Evolutionary conservation across 2,329 filamentous ascomycete genomes (phyloP), one percentile per base, ranked within the genome.

Genomic region (Pseudomassariella vexata): DNA sequence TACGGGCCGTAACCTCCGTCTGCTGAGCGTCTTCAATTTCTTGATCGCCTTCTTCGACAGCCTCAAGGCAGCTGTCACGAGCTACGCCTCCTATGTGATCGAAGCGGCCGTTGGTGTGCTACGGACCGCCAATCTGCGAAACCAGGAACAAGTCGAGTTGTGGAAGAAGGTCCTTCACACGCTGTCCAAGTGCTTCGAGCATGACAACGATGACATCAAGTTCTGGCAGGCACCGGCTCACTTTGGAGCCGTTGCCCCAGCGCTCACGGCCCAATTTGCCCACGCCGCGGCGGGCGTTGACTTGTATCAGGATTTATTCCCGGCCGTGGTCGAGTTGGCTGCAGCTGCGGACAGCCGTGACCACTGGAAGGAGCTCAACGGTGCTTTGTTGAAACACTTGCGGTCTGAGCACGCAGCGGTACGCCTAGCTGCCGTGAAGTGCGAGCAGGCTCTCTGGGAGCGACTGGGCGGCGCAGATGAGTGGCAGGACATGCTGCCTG

Each of bases 221-320:
- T 96, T 95, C 66, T 96, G 89, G 89, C 88, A 95, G 68, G 79
- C 85, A 1, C 90, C 92, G 0, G 74, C 84, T 1, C 89, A 95
- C 62, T 95, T 95, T 52, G 69, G 70, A 36, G 75, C 75, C 18
- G 78, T 95, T 23, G 76, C 79, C 10, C 66, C 70, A 1, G 76
- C 82, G 3, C 68, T 96, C 19, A 70, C 86, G 40, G 63, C 70
- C 16, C 86, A 94, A 38, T 75, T 82, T 42, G 47, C 64, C 24
- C 60, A 67, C 42, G 76, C 66, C 27, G 54, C 57, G 5, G 53
- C 51, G 5, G 47, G 65, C 11, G 39, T 53, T 27, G 62, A 66
- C 29, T 48, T 73, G 19, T 50, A 52, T 6, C 53, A 65, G 20
- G 71, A 78, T 30, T 66, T 89, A 26, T 73, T 90, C 20, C 82